These are phyloP conservation scores for Taphrina sp. DNA, from an alignment of 1,139 yeast species.

Conservation along the genomic window DNA sequence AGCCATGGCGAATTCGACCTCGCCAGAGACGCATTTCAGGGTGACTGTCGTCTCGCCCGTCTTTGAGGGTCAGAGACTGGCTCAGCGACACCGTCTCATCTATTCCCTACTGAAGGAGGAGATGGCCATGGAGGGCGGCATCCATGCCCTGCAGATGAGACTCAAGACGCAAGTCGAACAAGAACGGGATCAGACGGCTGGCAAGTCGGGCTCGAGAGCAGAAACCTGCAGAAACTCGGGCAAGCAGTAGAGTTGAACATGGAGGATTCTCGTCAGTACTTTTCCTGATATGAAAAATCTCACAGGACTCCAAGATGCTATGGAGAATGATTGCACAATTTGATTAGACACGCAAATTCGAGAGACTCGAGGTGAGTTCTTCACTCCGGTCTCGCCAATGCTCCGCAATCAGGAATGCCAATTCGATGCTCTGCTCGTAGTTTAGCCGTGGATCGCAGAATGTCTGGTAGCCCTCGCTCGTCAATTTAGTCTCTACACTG, in stretches of 20 bases:
- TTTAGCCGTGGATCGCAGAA: constrained; percentile 50
- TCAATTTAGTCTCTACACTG: constrained; percentile 44
- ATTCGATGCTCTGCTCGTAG: constrained; percentile 47
- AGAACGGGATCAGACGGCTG: constrained; percentile 30
- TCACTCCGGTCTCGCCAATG: constrained; percentile 24
- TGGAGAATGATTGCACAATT: too few species aligned
- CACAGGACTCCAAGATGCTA: too few species aligned
- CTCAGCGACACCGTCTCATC: constrained; percentile 75
- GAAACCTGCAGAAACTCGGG: constrained; percentile 22
- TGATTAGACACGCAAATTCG: neutral
- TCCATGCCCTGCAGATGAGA: constrained; percentile 86
- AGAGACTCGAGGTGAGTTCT: too few species aligned
- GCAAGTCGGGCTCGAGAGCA: constrained; percentile 6
- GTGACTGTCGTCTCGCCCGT: constrained; percentile 58
- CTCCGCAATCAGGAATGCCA: constrained; percentile 49
- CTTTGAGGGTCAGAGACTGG: constrained; percentile 66
- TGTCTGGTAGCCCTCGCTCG: constrained; percentile 49
- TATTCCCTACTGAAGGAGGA: constrained; percentile 72
- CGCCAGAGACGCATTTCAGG: constrained; percentile 77
- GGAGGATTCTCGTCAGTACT: neutral
- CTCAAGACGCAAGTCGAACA: constrained; percentile 71
- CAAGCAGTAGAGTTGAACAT: neutral
- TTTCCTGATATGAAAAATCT: neutral
- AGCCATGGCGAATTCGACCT: constrained; percentile 66
- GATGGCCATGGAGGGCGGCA: constrained; percentile 56